Evolutionary conservation across 371 early-diverging fungal species (phyloP).

Genomic region (Batkoa obscura): DNA sequence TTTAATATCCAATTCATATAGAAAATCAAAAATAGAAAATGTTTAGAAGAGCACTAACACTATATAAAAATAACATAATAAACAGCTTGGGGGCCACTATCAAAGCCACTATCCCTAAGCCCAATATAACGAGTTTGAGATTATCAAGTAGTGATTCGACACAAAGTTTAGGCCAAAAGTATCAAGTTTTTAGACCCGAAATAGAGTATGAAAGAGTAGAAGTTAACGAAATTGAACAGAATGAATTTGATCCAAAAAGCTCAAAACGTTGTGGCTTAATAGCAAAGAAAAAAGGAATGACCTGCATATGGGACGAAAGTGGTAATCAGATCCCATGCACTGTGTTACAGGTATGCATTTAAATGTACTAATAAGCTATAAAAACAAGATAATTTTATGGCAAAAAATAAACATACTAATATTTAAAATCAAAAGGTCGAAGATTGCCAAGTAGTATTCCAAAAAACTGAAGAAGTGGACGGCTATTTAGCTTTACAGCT

Average conservation of each 20-base stretch:
- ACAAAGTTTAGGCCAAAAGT: too few relatives aligned
- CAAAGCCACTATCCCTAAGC: too few relatives aligned
- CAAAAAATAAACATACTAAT: slow-evolving; percentile 16
- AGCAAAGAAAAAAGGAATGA: slow-evolving; percentile 87
- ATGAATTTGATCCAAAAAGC: neutral
- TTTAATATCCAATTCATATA: too few relatives aligned
- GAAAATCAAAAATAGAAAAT: too few relatives aligned
- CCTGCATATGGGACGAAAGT: slow-evolving; percentile 81
- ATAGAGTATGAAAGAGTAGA: neutral
- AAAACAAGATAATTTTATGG: slow-evolving; percentile 50
- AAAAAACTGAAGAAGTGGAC: slow-evolving; percentile 34
- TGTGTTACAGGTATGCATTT: slow-evolving; percentile 52
- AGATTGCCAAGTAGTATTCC: slow-evolving; percentile 47
- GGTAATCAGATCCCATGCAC: slow-evolving; percentile 85
- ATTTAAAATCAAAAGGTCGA: slow-evolving; percentile 25
- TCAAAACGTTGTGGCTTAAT: slow-evolving; percentile 58
- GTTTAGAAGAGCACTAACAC: too few relatives aligned
- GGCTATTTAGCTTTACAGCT: slow-evolving; percentile 56
- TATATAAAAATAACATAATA: too few relatives aligned
- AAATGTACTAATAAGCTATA: slow-evolving; percentile 22
- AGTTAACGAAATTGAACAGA: neutral
- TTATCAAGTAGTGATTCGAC: too few relatives aligned
- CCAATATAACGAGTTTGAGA: too few relatives aligned
- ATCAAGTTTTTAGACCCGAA: neutral
- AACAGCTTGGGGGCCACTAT: too few relatives aligned